phyloP scores from a whole-genome alignment of 2,329 filamentous ascomycete genomes.

The Hirsutella minnesotensis region DNA sequence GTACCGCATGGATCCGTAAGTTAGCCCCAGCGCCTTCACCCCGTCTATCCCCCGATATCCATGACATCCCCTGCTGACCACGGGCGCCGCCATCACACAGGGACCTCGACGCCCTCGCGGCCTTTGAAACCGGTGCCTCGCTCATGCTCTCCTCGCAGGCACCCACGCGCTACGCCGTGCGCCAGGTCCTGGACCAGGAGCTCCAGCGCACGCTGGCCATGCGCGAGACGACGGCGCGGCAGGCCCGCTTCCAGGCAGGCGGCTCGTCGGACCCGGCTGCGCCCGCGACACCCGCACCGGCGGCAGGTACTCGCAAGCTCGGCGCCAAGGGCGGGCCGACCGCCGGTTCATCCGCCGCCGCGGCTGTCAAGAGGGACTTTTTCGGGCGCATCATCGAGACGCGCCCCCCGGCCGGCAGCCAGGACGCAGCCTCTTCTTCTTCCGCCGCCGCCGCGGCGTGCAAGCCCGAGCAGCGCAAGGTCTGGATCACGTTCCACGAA shows the following conservation, averaged over 20 bases:
- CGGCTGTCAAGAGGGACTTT: slow-evolving; percentile 61
- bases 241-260: slow-evolving; percentile 51
- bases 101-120: slow-evolving; percentile 64
- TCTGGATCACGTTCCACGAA: slow-evolving; percentile 86
- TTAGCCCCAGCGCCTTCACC: too few species aligned
- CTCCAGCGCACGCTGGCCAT: slow-evolving; percentile 60
- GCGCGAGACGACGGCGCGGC: slow-evolving; percentile 53
- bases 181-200: slow-evolving; percentile 88
- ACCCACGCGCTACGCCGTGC: slow-evolving; percentile 80
- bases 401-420: slow-evolving; percentile 25
- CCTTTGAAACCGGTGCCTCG: slow-evolving; percentile 57
- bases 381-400: slow-evolving; percentile 62
- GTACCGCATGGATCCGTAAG: slow-evolving; percentile 85
- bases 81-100: slow-evolving; percentile 19
- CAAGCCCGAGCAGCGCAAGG: slow-evolving; percentile 40
- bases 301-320: neutral
- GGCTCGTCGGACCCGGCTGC: neutral
- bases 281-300: too few species aligned
- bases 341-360: slow-evolving; percentile 10
- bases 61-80: neutral
- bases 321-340: slow-evolving; percentile 18
- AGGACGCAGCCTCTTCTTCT: too few species aligned
- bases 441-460: slow-evolving; percentile 23
- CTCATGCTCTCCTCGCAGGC: slow-evolving; percentile 45
- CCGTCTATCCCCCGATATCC: slow-evolving; percentile 26